Conservation (phyloP, 176 grass and related monocot species). For the Raddia distichophylla region DNA sequence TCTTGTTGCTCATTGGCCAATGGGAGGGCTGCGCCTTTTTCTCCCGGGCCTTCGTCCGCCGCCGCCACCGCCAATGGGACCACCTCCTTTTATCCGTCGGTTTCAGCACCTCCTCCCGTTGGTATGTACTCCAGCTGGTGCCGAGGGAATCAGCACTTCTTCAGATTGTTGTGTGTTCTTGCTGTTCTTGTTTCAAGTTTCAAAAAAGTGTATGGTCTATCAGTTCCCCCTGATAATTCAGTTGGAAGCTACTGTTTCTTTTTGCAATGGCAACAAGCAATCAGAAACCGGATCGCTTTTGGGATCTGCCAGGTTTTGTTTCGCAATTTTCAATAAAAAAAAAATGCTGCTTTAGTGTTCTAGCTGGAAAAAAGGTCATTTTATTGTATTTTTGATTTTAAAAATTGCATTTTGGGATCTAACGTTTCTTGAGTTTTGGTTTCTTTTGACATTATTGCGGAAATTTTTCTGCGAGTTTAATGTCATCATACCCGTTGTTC, state of each 20-base stretch:
- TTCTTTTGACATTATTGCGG: not conserved
- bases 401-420: conserved; percentile 11
- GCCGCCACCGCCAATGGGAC: conserved; percentile 14
- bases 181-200: not conserved
- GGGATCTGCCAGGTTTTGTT: not conserved
- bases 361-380: not conserved
- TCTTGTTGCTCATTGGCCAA: not conserved
- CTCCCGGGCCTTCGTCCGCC: not conserved
- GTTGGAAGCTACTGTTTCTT: not conserved
- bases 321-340: not conserved
- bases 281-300: not conserved
- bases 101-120: conserved; percentile 46
- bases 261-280: not conserved
- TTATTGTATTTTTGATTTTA: not conserved
- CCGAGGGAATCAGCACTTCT: not conserved
- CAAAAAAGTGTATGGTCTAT: not conserved
- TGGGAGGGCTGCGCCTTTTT: conserved; percentile 15
- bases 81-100: not conserved
- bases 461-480: conserved; percentile 24
- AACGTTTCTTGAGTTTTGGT: conserved; percentile 17
- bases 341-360: not conserved
- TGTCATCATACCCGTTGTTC: conserved; percentile 20
- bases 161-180: conserved; percentile 5
- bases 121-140: conserved; percentile 45
- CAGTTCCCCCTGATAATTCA: not conserved